Evolutionary conservation across 2,329 filamentous ascomycete species (phyloP), one percentile per base, ranked within the genome.

Genomic region (Lithohypha guttulata): DNA sequence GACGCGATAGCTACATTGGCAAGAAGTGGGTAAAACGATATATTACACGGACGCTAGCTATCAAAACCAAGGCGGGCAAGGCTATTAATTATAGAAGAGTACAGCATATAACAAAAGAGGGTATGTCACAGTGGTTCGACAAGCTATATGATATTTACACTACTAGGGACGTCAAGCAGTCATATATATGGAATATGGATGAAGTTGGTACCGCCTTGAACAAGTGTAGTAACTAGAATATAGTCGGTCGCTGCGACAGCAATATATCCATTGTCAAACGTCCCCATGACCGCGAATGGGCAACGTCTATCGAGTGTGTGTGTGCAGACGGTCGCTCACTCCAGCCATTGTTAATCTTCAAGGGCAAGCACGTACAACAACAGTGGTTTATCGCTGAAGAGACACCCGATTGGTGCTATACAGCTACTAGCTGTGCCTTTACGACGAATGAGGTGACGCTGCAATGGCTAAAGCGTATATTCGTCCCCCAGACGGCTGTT

Each of bases 271-370:
- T 32, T 17, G 17, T 46, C n/a, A 39, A 43, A 31, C 30, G 21
- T 15, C 40, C 42, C 34, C 14, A 42, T 36, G 42, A 41, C 21
- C 44, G 45, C 11, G 33, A 35, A 25, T 52, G 32, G 47, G 45
- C 43, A 10, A 39, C 42, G n/a, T 45, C 51, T 23, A 41, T 52
- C 20, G 41, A 52, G 39, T 46, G 21, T 33, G 42, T 52, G 9
- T 46, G 26, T 13, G 49, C 45, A 3, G 34, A 13, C 15, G 41
- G 44, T 6, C 11, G 14, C n/a, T 13, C 26, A 8, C 27, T 50
- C 3, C 11, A 17, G n/a, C 39, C 42, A 8, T 38, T 52, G 9
- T 42, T 54, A 21, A 52, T 54, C 19, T 54, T 50, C 31, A 51
- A 50, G 27, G 45, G 45, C 1, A 35, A 45, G 36, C 34, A 11